A percentile compares a stretch with the other conserved stretches of the same genome.
Conservation (phyloP, 805 yeast species). For the Wickerhamiella sergipiensis region DNA sequence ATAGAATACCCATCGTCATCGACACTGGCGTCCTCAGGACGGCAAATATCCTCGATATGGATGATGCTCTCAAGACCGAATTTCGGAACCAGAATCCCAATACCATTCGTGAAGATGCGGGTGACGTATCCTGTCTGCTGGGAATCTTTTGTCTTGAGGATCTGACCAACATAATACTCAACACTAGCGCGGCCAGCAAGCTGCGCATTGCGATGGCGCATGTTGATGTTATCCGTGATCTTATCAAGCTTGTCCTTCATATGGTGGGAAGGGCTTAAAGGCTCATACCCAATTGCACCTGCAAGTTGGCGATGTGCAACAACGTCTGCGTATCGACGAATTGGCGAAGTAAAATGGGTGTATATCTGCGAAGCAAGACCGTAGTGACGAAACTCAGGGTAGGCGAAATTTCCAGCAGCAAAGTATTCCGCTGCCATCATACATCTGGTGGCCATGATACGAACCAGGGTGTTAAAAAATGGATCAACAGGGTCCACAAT, state of each 20-base stretch:
- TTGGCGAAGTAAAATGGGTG: conserved; percentile 97
- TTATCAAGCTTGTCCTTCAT: conserved; percentile 83
- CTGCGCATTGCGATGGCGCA: conserved; percentile 93
- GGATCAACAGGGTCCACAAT: conserved; percentile 75
- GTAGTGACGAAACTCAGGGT: conserved; percentile 87
- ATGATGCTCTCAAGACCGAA: conserved; percentile 93
- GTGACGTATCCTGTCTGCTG: conserved; percentile 82
- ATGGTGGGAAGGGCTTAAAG: conserved; percentile 64
- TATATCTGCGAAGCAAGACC: conserved; percentile 96
- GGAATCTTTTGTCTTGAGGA: conserved; percentile 71
- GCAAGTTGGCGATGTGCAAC: conserved; percentile 96
- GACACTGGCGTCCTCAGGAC: conserved; percentile 43
- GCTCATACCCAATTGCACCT: conserved; percentile 93
- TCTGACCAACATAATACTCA: conserved; percentile 97
- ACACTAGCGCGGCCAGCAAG: conserved; percentile 97
- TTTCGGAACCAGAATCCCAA: conserved; percentile 86
- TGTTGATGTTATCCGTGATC: conserved; percentile 79
- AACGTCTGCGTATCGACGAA: conserved; percentile 94
- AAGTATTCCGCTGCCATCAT: conserved; percentile 99
- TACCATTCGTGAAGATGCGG: conserved; percentile 85
- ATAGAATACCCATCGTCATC: conserved; percentile 70
- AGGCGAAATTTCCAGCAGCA: conserved; percentile 77
- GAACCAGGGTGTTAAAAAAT: conserved; percentile 79
- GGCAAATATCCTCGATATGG: conserved; percentile 54
- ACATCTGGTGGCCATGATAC: conserved; percentile 96